Evolutionary conservation across 495 filamentous ascomycete species (phyloP).

Genomic region (Hypoxylon perforatum): DNA sequence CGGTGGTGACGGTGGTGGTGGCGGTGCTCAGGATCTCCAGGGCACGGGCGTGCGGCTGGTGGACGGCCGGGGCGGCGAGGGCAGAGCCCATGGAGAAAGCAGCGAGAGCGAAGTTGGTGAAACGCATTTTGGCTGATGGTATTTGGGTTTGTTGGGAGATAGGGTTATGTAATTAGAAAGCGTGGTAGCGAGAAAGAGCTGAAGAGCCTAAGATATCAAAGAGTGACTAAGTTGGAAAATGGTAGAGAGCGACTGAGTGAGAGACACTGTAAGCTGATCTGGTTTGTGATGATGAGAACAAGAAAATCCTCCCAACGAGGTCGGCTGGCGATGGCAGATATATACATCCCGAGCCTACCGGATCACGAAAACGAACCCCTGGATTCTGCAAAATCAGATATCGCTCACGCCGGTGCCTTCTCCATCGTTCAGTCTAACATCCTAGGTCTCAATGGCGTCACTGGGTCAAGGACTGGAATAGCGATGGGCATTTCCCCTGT

Average conservation of each 20-base stretch:
- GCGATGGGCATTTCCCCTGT: conserved; percentile 33
- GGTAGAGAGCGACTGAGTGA: conserved; percentile 41
- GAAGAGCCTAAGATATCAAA: conserved; percentile 39
- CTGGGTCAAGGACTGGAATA: conserved; percentile 35
- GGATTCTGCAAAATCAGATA: conserved; percentile 19
- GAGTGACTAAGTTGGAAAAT: conserved; percentile 44
- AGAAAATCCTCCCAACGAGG: neutral
- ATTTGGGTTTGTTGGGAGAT: neutral
- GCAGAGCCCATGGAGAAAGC: conserved; percentile 48
- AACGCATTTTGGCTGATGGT: conserved; percentile 41
- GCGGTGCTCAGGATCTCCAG: conserved; percentile 22
- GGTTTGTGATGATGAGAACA: conserved; percentile 31
- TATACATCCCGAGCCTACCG: conserved; percentile 24
- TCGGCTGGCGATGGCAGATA: conserved; percentile 34
- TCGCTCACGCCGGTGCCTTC: conserved; percentile 29
- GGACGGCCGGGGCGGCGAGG: conserved; percentile 34
- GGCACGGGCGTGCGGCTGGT: conserved; percentile 23
- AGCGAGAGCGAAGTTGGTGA: conserved; percentile 41
- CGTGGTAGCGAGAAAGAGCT: conserved; percentile 18
- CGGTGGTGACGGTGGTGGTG: conserved; percentile 16
- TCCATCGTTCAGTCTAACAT: conserved; percentile 33
- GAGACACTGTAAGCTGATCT: conserved; percentile 43
- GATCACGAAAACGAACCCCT: conserved; percentile 11
- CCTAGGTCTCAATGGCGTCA: conserved; percentile 31
- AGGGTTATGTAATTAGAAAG: conserved; percentile 14